Base-by-base conservation (phyloP, 140 eudicot genomes). In the Anethum foeniculum region DNA sequence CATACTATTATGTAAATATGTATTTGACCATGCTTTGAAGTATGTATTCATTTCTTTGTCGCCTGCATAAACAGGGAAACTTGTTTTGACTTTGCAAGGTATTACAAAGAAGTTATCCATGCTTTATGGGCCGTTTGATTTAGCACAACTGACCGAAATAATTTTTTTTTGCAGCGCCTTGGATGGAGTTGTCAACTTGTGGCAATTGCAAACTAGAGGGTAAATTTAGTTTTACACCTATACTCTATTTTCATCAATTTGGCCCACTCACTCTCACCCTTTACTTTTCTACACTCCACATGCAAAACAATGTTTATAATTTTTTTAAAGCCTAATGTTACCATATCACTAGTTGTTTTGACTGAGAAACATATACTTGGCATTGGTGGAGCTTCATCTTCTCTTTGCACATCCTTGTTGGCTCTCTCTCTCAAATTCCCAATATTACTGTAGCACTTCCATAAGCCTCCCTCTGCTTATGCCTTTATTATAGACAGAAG, bases 121-220 rank as follows among this genome's bases (percentile, higher is more conserved):
- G 69, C 69, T 6, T 39, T 44, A 73, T 38, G 39, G 71, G 6
- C n/a, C 51, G 27, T 48, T 80, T 75, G n/a, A 16, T 58, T 46
- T 79, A 30, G 71, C 41, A 32, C 15, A 60, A 10, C 8, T 81
- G 76, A 51, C 75, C 69, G 54, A 77, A 69, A 30, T 82, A 18
- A 72, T 47, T 68, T 68, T 77, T 51, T 81, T 82, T 76, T 84
- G 82, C 96, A 95, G 99, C 81, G 97, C 99, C 32, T 80, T 95
- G 88, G 99, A 95, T 86, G 99, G 99, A 85, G 82, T 87, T 67
- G 93, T 95, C 78, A 91, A 95, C 87, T 85, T 95, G 77, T 95
- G 99, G 99, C 93, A 95, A 82, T 75, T 95, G 64, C 93, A 95
- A 76, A 92, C 85, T 15, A 86, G 82, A 84, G 99, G 99, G 99